Base-by-base conservation (phyloP, 805 yeast species). In the Dipodascus albidus region DNA sequence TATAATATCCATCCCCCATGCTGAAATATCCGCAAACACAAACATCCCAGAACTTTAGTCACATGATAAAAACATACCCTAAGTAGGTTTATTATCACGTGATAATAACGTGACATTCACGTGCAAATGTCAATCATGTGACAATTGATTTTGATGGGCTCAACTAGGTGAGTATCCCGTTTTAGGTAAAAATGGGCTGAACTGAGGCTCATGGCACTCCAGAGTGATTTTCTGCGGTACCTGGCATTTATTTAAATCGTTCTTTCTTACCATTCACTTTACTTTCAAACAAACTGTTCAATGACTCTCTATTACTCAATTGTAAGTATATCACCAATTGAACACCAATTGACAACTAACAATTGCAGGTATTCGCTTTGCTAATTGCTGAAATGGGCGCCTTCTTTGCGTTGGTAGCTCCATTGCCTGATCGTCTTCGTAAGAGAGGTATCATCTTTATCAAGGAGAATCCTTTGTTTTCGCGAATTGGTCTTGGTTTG, bases 401-500 rank as follows among this genome's bases (percentile, higher is more conserved):
- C 49, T 93, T 91, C 74, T 76, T 87, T 52, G 64, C 87, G 38
- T 78, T 93, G 59, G 88, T 96, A 6, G 68, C 90, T 50, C 99
- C 99, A 22, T 72, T 88, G 57, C 98, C 99, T 21, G 75, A 89
- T 31, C 74, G 70, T 54, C 65, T 83, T 55, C 82, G 96, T 63
- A 80, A 81, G 62, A 82, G 82, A 9, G 72, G 89, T 23, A 75
- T 91, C 54, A 67, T 73, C 21, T 72, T 82, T 1, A 71, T 87
- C 24, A 74, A 84, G 27, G 77, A 78, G 44, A 93, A 95, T 8
- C 85, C 85, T 70, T 74, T 79, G 51, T 78, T 82, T 52, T 81
- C 81, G 58, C 81, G 84, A 59, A 79, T 89, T 55, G 85, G 83
- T 62, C 79, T 88, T 58, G 82, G 88, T 2, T 74, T 88, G 59